Conservation (phyloP, 306 rosid genomes). For the Rosa chinensis region DNA sequence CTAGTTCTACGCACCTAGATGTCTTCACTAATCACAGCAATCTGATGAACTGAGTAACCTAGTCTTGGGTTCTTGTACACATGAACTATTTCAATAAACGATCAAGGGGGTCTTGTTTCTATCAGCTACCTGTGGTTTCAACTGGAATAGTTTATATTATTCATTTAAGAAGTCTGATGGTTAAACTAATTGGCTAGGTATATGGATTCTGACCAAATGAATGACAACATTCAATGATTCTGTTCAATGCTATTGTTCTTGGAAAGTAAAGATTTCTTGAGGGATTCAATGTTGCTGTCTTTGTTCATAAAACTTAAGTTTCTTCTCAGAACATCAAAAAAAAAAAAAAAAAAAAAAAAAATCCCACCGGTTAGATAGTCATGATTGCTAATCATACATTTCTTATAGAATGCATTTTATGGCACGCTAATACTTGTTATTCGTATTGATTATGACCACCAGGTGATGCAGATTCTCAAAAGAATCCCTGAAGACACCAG, state of each 20-base stretch:
- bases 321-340: neutral
- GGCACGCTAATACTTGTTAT: slow-evolving; percentile 19
- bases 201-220: neutral
- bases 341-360: neutral
- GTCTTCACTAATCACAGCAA: neutral
- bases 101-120: neutral
- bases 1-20: too few species aligned
- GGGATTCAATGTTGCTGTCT: neutral
- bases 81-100: neutral
- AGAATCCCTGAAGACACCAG: slow-evolving; percentile 62
- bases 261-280: neutral
- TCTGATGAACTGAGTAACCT: neutral
- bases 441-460: slow-evolving; percentile 26
- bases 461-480: slow-evolving; percentile 77
- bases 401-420: slow-evolving; percentile 11
- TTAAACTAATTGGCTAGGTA: neutral
- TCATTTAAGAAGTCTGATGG: neutral
- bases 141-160: slow-evolving; percentile 1
- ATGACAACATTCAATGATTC: neutral
- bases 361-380: neutral
- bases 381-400: neutral
- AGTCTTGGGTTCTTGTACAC: neutral
- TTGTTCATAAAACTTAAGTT: neutral
- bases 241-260: neutral
- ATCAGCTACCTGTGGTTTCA: slow-evolving; percentile 18